Evolutionary conservation across 75 land plant species (phyloP).

Genomic region (Cunninghamia lanceolata): DNA sequence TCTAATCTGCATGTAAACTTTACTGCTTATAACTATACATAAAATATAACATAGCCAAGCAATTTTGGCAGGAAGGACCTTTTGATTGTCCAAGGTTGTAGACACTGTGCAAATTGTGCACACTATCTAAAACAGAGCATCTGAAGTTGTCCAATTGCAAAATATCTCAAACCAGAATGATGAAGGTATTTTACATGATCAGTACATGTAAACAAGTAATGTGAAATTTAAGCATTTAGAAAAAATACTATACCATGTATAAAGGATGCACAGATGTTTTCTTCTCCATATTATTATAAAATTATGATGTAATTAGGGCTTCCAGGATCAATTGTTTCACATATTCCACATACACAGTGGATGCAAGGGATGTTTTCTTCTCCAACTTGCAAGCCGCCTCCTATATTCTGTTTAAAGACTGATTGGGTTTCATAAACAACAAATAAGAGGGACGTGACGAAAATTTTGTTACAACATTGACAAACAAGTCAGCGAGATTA

Average conservation of each 20-base stretch:
- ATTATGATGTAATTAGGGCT: background rate
- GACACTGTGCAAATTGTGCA: background rate
- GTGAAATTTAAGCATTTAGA: background rate
- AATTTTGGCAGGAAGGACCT: background rate
- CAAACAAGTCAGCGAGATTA: background rate
- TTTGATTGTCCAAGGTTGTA: background rate
- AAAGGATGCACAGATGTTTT: background rate
- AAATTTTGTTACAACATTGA: background rate
- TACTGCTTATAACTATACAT: background rate
- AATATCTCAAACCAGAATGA: background rate
- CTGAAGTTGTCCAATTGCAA: background rate
- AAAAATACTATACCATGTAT: background rate
- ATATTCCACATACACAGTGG: too few species aligned
- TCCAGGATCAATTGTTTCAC: too few species aligned
- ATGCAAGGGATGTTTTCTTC: background rate
- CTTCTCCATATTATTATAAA: background rate
- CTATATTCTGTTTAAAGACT: background rate
- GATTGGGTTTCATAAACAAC: background rate
- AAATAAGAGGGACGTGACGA: background rate
- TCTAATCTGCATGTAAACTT: background rate
- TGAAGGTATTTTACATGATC: background rate
- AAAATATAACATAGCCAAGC: conserved; percentile 3
- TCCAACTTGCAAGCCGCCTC: background rate
- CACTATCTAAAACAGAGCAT: background rate
- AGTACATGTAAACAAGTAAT: background rate